Evolutionary conservation across 768 basidiomycete species (phyloP), one percentile per base, ranked within the genome.

Genomic region (Russula sp.): DNA sequence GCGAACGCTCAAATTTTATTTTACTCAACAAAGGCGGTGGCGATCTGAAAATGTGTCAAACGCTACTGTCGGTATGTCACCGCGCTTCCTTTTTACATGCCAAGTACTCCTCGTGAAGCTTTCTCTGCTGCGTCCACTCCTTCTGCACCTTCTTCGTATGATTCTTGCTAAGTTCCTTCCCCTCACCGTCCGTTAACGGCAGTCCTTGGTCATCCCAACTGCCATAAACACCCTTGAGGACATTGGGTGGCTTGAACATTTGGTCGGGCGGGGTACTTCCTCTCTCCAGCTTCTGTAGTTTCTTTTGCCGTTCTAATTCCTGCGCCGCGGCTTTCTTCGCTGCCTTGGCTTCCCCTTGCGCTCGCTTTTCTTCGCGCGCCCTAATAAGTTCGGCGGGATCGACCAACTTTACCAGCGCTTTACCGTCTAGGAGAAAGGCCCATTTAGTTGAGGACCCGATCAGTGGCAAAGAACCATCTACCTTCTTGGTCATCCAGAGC

Each of bases 401-500:
- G 31, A 95, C 91, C 48, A 98, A 79, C 75, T 98, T 98, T 63
- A 97, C 89, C 35, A 98, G 84, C 4, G 96, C 96, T 70, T 86
- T 87, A n/a, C 95, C 95, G 77, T 95, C 94, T 94, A 67, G 35
- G 62, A 59, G n/a, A 47, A 50, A 55, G 44, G 34, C 52, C 22
- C 48, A 57, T 35, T 51, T 22, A 59, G 50, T 47, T 57, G 20
- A 32, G 18, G 22, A 64, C 52, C 47, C 39, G 55, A 50, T 62
- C 48, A 57, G 37, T 51, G 57, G 40, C 42, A 34, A 35, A 52
- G 45, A 6, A 51, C 31, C 49, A 77, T 55, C 65, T 64, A 87
- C 94, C 94, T 79, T 95, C 93, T 77, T 94, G 92, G 77, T 99
- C 97, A 72, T 98, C 97, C 39, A 99, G 78, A 8, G 94, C 94